Conservation (phyloP, 106 monocot species). For the Hemerocallis citrina region DNA sequence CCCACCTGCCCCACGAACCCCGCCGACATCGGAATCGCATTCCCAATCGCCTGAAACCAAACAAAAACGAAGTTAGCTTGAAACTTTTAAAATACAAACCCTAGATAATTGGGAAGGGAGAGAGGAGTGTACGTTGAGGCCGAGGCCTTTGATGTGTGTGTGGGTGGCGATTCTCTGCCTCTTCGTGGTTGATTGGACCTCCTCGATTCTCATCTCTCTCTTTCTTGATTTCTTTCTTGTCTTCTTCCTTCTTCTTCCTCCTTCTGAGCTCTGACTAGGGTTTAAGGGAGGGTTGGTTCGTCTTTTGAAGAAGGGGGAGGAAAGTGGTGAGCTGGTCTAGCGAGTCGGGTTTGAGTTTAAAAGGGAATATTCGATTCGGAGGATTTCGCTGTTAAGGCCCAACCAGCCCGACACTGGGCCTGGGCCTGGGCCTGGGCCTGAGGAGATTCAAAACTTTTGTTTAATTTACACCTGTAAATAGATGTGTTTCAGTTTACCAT, state of each 20-base stretch:
- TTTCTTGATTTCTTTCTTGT: background rate
- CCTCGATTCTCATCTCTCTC: constrained; percentile 58
- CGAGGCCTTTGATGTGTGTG: constrained; percentile 87
- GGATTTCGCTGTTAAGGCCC: too few species aligned
- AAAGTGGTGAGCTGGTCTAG: too few species aligned
- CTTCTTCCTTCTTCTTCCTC: background rate
- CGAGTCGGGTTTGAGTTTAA: too few species aligned
- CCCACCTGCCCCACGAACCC: constrained; percentile 92
- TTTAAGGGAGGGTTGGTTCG: too few species aligned
- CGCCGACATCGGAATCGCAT: constrained; percentile 62
- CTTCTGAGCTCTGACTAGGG: too few species aligned
- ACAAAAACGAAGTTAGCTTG: background rate
- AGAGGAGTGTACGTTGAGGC: constrained; percentile 66
- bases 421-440: too few species aligned
- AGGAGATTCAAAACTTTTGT: too few species aligned
- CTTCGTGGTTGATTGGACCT: constrained; percentile 69
- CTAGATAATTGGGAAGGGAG: constrained; percentile 4
- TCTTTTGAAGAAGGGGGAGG: too few species aligned
- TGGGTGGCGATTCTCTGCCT: constrained; percentile 78
- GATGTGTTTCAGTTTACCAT: too few species aligned
- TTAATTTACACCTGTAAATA: too few species aligned
- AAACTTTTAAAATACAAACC: constrained; percentile 17
- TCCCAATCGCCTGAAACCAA: constrained; percentile 43
- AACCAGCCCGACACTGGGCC: too few species aligned
- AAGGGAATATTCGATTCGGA: too few species aligned